These are phyloP conservation scores for Trichoderma sp. DNA, from an alignment of 2,329 filamentous ascomycete species.

Conservation along the genomic window DNA sequence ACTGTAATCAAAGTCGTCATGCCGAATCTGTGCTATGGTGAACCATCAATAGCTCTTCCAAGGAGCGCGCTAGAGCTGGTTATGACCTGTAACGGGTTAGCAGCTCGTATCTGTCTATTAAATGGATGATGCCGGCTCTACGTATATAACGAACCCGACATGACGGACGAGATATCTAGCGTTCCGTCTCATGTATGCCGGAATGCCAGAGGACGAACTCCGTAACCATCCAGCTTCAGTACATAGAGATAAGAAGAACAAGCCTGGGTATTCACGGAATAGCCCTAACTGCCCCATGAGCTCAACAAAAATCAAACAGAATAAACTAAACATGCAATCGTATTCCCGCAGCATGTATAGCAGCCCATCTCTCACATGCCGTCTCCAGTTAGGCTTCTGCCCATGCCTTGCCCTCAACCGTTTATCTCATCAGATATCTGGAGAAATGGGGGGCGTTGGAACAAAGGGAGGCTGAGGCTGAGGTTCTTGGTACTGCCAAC, in stretches of 20 bases:
- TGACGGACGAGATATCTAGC: not conserved
- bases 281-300: not conserved
- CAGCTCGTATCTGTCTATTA: not conserved
- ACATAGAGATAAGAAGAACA: not conserved
- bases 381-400: slow-evolving; percentile 6
- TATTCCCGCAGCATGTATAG: not conserved
- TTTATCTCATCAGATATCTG: not conserved
- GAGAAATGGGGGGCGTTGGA: not conserved
- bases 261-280: not conserved
- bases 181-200: not conserved
- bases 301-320: not conserved
- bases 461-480: not conserved
- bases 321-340: not conserved
- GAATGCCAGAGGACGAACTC: not conserved
- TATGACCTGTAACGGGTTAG: not conserved
- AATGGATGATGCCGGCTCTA: not conserved
- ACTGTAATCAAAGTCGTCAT: not conserved
- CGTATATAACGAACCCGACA: not conserved
- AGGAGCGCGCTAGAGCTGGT: not conserved
- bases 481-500: not conserved
- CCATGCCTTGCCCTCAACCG: not conserved
- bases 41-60: not conserved
- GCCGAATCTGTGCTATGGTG: not conserved
- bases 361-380: not conserved
- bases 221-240: not conserved